These are phyloP conservation scores for Ophiocordyceps robertsii DNA, from an alignment of 2,329 filamentous ascomycete species.

Conservation along the genomic window DNA sequence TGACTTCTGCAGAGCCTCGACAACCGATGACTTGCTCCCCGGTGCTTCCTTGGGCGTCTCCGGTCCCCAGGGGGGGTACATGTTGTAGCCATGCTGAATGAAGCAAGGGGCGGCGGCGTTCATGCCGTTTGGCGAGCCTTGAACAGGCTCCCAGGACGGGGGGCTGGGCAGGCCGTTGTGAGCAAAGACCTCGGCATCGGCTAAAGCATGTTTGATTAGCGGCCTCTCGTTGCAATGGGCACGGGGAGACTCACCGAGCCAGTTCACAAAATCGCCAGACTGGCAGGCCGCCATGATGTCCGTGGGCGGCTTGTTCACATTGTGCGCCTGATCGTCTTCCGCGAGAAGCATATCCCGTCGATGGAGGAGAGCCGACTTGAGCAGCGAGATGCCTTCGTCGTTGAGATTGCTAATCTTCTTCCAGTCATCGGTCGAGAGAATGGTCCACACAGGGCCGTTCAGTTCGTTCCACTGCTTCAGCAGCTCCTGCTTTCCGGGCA, in stretches of 20 bases:
- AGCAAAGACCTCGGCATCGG: slow-evolving; percentile 13
- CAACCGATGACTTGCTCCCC: background rate
- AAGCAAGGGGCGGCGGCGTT: slow-evolving; percentile 8
- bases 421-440: slow-evolving; percentile 15
- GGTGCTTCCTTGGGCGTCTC: background rate
- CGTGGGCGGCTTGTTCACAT: slow-evolving; percentile 5
- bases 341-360: slow-evolving; percentile 15
- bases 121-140: slow-evolving; percentile 6
- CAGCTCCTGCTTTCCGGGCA: slow-evolving; percentile 14
- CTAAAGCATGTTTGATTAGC: slow-evolving; percentile 10
- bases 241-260: slow-evolving; percentile 18
- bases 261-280: slow-evolving; percentile 17
- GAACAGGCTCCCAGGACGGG: slow-evolving; percentile 8
- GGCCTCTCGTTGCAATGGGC: background rate
- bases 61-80: slow-evolving; percentile 8
- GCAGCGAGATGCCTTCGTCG: slow-evolving; percentile 14
- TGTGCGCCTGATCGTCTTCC: slow-evolving; percentile 1
- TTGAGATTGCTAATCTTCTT: slow-evolving; percentile 13
- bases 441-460: slow-evolving; percentile 11
- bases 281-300: slow-evolving; percentile 14
- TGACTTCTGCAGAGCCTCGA: slow-evolving; percentile 15
- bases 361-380: slow-evolving; percentile 18
- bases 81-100: slow-evolving; percentile 11
- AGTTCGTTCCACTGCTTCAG: slow-evolving; percentile 16
- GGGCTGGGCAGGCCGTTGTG: slow-evolving; percentile 15